phyloP scores from a whole-genome alignment of 2,329 filamentous ascomycete species.

The Alternaria sp. region DNA sequence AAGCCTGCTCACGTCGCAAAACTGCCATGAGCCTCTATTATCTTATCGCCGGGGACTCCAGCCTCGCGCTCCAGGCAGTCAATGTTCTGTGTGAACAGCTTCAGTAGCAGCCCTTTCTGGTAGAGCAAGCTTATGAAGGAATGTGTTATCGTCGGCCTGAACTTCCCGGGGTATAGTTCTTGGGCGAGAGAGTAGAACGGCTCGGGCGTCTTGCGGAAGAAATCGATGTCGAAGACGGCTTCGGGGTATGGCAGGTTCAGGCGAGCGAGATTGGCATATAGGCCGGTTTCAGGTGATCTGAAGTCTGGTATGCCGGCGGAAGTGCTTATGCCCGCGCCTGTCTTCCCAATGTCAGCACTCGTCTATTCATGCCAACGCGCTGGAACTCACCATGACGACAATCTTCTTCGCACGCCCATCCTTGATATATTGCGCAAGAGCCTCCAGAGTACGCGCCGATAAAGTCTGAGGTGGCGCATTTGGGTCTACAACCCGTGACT shows the following conservation, averaged over 20 bases:
- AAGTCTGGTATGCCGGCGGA: constrained; percentile 85
- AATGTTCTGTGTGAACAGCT: constrained; percentile 97
- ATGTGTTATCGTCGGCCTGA: constrained; percentile 87
- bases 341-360: constrained; percentile 49
- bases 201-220: constrained; percentile 81
- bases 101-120: constrained; percentile 76
- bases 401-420: constrained; percentile 71
- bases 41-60: constrained; percentile 78
- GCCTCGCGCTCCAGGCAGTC: constrained; percentile 91
- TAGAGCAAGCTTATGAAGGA: constrained; percentile 85
- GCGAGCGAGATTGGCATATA: constrained; percentile 89
- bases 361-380: not conserved
- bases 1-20: constrained; percentile 66
- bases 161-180: constrained; percentile 90
- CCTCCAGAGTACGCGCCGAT: constrained; percentile 70
- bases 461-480: constrained; percentile 70
- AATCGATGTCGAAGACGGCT: constrained; percentile 91
- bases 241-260: constrained; percentile 88
- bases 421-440: constrained; percentile 81
- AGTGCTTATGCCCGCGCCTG: constrained; percentile 87
- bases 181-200: constrained; percentile 93
- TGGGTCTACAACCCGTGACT: constrained; percentile 73
- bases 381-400: constrained; percentile 73
- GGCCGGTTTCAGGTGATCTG: constrained; percentile 86
- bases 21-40: constrained; percentile 94